Base-by-base conservation (phyloP, 495 filamentous ascomycete species). In the Talaromyces proteolyticus region DNA sequence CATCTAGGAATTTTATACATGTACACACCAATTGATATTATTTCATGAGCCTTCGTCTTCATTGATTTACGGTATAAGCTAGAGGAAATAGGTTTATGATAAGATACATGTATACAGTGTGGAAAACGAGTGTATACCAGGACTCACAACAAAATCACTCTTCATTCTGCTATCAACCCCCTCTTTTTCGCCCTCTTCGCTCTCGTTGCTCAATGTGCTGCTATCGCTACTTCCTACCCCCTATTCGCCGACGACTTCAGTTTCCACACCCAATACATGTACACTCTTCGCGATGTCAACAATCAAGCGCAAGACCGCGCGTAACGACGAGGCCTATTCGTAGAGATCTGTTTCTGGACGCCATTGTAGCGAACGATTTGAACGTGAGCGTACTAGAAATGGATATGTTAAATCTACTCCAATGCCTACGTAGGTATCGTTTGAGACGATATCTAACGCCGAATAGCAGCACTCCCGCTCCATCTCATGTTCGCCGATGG, bases 401-500 rank as follows among this genome's bases (percentile, higher is more conserved):
- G 1, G 29, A 14, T 34, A 34, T 10, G 29, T 34, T 34, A 14
- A 34, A 14, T 34, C 1, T 10, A 34, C 29, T 10, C n/a, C n/a
- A 14, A 10, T 34, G 4, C 29, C 3, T 37, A 40, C 6, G 23
- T 14, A 4, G 29, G 8, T 1, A 8, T 34, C 29, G 29, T 10
- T 14, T 34, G 29, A 34, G 2, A 10, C 8, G 14, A 34, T 34
- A n/a, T n/a, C n/a, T n/a, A n/a, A n/a, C n/a, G n/a, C n/a, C n/a
- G 40, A 49, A 50, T 1, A 20, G 2, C 26, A 63, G 68, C 66
- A 20, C 37, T 68, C 37, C 69, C 71, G 53, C 53, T 71, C 24
- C 66, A 73, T 37, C 65, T 73, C 5, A 73, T 69, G 66, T 73
- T 73, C 29, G 69, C 63, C 1, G 66, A 64, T 44, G 64, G 66